A percentile compares a stretch with the other conserved stretches of the same genome.
These are phyloP conservation scores for Clavispora carvajalis DNA, from an alignment of 805 yeast species.

Conservation along the genomic window DNA sequence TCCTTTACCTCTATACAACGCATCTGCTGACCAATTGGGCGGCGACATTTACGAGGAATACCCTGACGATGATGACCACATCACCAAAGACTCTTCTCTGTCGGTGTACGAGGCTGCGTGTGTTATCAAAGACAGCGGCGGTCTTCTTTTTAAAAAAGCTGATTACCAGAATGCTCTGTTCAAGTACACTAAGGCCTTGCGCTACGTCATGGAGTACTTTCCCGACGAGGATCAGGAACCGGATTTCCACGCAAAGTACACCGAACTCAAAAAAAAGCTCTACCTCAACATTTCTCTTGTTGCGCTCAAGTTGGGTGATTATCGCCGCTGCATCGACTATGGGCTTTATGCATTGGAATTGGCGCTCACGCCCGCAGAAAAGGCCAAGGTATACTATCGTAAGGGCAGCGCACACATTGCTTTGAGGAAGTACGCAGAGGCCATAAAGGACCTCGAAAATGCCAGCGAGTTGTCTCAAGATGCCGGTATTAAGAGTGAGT, in stretches of 20 bases:
- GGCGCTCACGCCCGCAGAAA: slow-evolving; percentile 34
- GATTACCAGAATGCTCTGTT: slow-evolving; percentile 47
- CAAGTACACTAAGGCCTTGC: slow-evolving; percentile 60
- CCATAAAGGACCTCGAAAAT: slow-evolving; percentile 40
- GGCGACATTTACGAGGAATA: slow-evolving; percentile 73
- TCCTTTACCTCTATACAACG: slow-evolving; percentile 56
- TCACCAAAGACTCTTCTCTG: slow-evolving; percentile 53
- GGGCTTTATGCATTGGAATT: slow-evolving; percentile 53
- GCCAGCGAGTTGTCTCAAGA: slow-evolving; percentile 46
- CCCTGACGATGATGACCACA: slow-evolving; percentile 65
- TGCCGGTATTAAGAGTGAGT: slow-evolving; percentile 40
- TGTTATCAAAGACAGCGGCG: slow-evolving; percentile 65
- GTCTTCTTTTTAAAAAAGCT: slow-evolving; percentile 51
- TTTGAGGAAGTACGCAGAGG: slow-evolving; percentile 44
- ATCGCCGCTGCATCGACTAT: slow-evolving; percentile 46
- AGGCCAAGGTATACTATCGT: slow-evolving; percentile 57
- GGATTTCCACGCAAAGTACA: slow-evolving; percentile 45
- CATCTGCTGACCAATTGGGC: slow-evolving; percentile 55
- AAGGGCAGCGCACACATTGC: slow-evolving; percentile 42
- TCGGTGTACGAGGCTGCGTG: slow-evolving; percentile 46
- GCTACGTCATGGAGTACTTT: slow-evolving; percentile 65
- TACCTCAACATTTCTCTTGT: slow-evolving; percentile 58
- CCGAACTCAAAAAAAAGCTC: slow-evolving; percentile 46
- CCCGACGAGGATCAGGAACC: slow-evolving; percentile 67
- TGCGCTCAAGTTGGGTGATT: slow-evolving; percentile 45